Evolutionary conservation across 2,329 filamentous ascomycete species (phyloP).

Genomic region (Botrytis porri): DNA sequence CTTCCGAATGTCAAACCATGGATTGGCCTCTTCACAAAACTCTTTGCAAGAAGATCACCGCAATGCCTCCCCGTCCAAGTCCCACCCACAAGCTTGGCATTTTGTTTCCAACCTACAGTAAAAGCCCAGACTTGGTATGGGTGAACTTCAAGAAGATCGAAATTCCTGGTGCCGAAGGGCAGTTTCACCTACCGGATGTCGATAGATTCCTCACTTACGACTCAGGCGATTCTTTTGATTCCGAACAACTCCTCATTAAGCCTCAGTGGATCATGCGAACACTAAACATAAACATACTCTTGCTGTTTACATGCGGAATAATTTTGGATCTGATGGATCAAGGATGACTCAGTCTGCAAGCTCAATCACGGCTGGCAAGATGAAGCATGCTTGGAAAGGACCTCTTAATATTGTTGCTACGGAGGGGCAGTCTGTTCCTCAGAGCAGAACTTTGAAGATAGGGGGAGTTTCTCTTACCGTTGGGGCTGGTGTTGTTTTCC

Average conservation of each 20-base stretch:
- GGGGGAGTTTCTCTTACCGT: not conserved
- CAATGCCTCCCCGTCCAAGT: not conserved
- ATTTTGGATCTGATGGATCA: slow-evolving; percentile 8
- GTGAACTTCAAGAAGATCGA: not conserved
- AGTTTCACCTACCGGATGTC: not conserved
- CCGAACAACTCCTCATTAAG: not conserved
- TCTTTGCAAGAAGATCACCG: not conserved
- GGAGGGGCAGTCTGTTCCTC: not conserved
- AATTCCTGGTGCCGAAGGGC: not conserved
- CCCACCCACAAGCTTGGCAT: not conserved
- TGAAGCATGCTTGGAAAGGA: not conserved
- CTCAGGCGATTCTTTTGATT: not conserved
- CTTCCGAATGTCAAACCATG: not conserved
- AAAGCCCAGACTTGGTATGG: not conserved
- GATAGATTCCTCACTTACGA: not conserved
- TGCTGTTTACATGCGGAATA: not conserved
- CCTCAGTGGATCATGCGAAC: not conserved
- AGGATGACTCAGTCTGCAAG: slow-evolving; percentile 2
- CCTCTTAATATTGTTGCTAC: not conserved
- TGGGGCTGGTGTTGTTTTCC: not conserved
- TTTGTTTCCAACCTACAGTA: not conserved
- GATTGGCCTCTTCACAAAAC: slow-evolving; percentile 3
- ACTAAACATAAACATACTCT: not conserved
- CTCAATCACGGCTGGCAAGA: not conserved
- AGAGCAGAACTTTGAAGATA: not conserved